phyloP scores from a whole-genome alignment of 2,329 filamentous ascomycete genomes.

The Grosmannia huntii region DNA sequence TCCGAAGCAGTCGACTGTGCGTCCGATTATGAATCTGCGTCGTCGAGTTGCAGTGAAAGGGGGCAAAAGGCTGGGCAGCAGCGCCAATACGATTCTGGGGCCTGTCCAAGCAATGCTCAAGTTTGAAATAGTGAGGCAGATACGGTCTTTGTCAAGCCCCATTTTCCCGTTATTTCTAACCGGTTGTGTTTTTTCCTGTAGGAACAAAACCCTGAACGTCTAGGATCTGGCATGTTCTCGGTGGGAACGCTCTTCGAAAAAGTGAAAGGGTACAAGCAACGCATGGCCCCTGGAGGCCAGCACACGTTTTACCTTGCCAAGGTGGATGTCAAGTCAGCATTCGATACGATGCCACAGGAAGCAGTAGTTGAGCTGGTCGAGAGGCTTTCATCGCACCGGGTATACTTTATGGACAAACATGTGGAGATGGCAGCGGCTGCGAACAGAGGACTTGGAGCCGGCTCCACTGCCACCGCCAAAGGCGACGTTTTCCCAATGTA shows the following conservation, averaged over 20 bases:
- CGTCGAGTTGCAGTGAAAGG: conserved; percentile 41
- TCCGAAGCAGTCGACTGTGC: conserved; percentile 63
- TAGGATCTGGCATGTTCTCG: conserved; percentile 75
- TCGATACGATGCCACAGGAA: conserved; percentile 85
- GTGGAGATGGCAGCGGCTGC: conserved; percentile 41
- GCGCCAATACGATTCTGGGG: conserved; percentile 50
- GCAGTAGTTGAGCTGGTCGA: conserved; percentile 55
- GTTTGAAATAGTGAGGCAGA: conserved; percentile 53
- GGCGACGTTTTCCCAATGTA: conserved; percentile 16
- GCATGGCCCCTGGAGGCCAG: conserved; percentile 23
- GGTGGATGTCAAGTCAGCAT: conserved; percentile 81
- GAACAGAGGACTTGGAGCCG: neutral
- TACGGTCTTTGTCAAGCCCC: neutral
- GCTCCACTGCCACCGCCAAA: neutral
- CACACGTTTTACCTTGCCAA: conserved; percentile 72
- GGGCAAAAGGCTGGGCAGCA: conserved; percentile 44
- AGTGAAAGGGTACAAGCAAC: conserved; percentile 55
- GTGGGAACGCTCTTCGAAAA: conserved; percentile 67
- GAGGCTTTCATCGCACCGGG: conserved; percentile 39
- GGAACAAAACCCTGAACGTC: conserved; percentile 33
- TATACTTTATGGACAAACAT: conserved; percentile 64
- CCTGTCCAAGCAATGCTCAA: conserved; percentile 68
- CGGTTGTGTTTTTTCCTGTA: neutral
- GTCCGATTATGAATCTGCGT: conserved; percentile 79
- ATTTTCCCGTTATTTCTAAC: neutral